Evolutionary conservation across 202 grass and related monocot species (phyloP).

Genomic region (Digitaria exilis): DNA sequence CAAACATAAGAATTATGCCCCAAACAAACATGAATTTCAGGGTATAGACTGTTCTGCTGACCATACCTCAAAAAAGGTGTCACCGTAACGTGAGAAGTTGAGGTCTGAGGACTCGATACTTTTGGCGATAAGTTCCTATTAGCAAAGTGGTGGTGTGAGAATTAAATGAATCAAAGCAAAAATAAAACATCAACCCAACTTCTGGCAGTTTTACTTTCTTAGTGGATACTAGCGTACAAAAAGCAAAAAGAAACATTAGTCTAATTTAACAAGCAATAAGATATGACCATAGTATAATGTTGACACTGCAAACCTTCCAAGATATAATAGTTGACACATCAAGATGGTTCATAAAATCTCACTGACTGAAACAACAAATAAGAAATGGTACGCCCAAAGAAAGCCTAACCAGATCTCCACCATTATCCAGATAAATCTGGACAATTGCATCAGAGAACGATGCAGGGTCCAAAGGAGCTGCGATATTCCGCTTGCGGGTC

Average conservation of each 20-base stretch:
- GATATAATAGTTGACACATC: conserved; percentile 5
- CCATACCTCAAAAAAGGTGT: conserved; percentile 89
- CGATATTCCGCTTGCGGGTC: conserved; percentile 96
- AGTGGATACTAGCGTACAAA: neutral
- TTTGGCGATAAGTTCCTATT: conserved; percentile 91
- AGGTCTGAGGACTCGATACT: conserved; percentile 91
- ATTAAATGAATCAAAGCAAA: conserved; percentile 1
- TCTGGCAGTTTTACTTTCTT: conserved; percentile 4
- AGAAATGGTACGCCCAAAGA: conserved; percentile 13
- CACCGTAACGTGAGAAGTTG: conserved; percentile 92
- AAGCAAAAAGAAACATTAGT: neutral
- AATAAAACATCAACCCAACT: neutral
- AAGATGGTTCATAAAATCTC: neutral
- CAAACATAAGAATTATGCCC: neutral
- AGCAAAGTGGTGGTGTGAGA: conserved; percentile 13
- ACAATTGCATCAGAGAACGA: conserved; percentile 97
- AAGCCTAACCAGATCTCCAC: conserved; percentile 78
- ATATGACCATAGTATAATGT: neutral
- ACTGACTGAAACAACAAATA: neutral
- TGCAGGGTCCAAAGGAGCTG: conserved; percentile 88
- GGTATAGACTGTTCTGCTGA: conserved; percentile 8
- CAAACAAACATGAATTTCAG: conserved; percentile 7
- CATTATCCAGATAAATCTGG: conserved; percentile 98
- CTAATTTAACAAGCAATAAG: neutral
- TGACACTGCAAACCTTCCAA: neutral